phyloP scores from a whole-genome alignment of 176 grass and related monocot genomes.

The Sorghum bicolor region DNA sequence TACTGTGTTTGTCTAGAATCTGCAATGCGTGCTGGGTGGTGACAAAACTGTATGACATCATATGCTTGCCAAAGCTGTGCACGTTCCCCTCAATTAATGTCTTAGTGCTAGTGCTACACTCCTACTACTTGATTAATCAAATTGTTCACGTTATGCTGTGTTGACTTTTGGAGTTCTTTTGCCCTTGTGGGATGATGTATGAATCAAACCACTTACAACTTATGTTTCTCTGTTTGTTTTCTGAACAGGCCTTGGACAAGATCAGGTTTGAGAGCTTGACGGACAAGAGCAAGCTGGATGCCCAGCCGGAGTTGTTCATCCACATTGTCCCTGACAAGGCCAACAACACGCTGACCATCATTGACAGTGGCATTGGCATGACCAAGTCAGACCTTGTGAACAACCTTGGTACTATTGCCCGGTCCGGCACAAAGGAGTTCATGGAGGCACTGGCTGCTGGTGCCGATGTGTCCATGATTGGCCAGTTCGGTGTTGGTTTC shows the following conservation, averaged over 20 bases:
- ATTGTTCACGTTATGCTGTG: rapidly evolving
- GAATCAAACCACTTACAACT: not conserved
- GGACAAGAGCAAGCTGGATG: constrained; percentile 97
- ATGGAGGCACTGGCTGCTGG: constrained; percentile 96
- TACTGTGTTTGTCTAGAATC: not conserved
- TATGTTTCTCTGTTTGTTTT: not conserved
- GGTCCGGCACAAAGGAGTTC: constrained; percentile 91
- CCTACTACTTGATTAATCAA: too few relatives aligned
- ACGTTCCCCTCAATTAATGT: not conserved
- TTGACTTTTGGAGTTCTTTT: rapidly evolving
- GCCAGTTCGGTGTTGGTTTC: constrained; percentile 95
- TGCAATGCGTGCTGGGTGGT: not conserved
- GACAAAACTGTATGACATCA: not conserved
- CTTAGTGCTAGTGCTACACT: too few relatives aligned
- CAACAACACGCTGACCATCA: constrained; percentile 59
- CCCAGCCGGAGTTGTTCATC: constrained; percentile 93
- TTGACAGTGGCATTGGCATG: constrained; percentile 92
- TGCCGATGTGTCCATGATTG: constrained; percentile 99
- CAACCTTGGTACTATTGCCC: constrained; percentile 97
- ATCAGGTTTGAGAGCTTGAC: constrained; percentile 96
- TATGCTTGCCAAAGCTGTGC: not conserved
- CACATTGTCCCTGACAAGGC: constrained; percentile 94
- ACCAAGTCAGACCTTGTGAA: constrained; percentile 97
- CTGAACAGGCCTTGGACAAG: constrained; percentile 88
- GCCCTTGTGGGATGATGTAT: not conserved